These are phyloP conservation scores for Venturia effusa DNA, from an alignment of 2,329 filamentous ascomycete species.

Conservation along the genomic window DNA sequence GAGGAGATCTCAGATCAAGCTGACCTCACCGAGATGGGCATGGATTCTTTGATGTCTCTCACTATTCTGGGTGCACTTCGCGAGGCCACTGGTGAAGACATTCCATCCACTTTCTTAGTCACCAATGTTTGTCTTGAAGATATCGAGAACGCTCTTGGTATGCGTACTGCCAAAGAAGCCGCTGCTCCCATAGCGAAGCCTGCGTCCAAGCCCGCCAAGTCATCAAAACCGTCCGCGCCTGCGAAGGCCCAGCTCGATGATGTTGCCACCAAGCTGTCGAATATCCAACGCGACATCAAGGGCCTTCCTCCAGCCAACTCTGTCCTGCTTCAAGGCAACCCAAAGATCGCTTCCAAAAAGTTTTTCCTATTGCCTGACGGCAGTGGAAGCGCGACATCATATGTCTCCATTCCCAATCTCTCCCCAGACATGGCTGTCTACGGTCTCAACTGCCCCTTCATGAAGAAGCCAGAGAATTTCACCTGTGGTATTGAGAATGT, in stretches of 20 bases:
- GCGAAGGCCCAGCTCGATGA: constrained; percentile 36
- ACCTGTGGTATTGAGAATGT: constrained; percentile 55
- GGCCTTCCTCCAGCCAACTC: constrained; percentile 39
- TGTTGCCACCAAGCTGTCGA: constrained; percentile 36
- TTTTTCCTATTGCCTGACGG: constrained; percentile 42
- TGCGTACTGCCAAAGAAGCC: constrained; percentile 30
- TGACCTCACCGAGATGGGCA: constrained; percentile 49
- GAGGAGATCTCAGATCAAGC: constrained; percentile 42
- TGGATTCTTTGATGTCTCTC: constrained; percentile 44
- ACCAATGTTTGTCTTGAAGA: constrained; percentile 53
- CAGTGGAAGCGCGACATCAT: constrained; percentile 55
- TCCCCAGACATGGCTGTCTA: constrained; percentile 39
- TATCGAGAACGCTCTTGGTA: constrained; percentile 53
- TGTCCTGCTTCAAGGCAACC: constrained; percentile 47
- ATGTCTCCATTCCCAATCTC: constrained; percentile 48
- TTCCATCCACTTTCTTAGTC: constrained; percentile 45
- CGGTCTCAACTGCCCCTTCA: constrained; percentile 58
- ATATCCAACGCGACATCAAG: constrained; percentile 28
- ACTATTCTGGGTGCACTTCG: constrained; percentile 40
- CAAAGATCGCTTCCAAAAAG: constrained; percentile 44
- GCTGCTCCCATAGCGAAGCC: constrained; percentile 16
- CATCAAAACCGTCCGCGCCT: constrained; percentile 27
- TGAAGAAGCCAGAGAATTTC: constrained; percentile 57
- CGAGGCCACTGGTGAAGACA: constrained; percentile 39
- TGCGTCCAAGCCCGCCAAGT: constrained; percentile 15